Evolutionary conservation across 768 basidiomycete genomes (phyloP).

Genomic region (Clitopilus hobsonii): DNA sequence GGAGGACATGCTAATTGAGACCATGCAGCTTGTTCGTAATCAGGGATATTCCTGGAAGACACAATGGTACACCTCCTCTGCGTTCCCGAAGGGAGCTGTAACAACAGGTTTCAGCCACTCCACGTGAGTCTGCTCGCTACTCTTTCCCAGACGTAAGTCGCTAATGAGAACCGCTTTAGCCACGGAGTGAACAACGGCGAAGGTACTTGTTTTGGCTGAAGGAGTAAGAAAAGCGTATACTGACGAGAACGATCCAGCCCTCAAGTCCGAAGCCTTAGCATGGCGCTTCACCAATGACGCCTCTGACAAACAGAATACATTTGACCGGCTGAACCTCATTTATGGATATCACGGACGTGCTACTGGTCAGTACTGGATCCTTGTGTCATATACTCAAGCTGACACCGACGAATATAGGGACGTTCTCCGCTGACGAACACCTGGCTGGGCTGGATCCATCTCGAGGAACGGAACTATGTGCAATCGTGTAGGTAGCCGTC

Average conservation of each 20-base stretch:
- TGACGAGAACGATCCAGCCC: slow-evolving; percentile 14
- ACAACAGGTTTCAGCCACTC: slow-evolving; percentile 15
- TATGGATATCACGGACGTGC: slow-evolving; percentile 35
- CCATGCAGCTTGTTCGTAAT: slow-evolving; percentile 34
- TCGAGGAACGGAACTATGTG: slow-evolving; percentile 35
- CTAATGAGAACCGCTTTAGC: too few species aligned
- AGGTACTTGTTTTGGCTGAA: slow-evolving; percentile 11
- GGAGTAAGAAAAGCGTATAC: background rate
- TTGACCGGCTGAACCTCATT: slow-evolving; percentile 32
- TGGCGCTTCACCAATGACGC: slow-evolving; percentile 35
- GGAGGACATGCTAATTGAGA: slow-evolving; percentile 30
- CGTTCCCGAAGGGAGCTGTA: slow-evolving; percentile 28
- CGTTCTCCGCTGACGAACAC: slow-evolving; percentile 38
- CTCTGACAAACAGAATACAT: slow-evolving; percentile 32
- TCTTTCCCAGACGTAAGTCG: background rate
- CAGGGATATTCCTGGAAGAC: slow-evolving; percentile 38
- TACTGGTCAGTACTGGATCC: slow-evolving; percentile 17
- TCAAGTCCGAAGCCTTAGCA: slow-evolving; percentile 38
- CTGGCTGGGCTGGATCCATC: slow-evolving; percentile 36
- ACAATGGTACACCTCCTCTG: slow-evolving; percentile 31
- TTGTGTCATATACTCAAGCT: background rate
- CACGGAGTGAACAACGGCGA: slow-evolving; percentile 40
- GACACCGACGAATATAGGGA: slow-evolving; percentile 16
- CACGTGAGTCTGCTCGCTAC: slow-evolving; percentile 20
- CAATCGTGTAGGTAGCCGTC: slow-evolving; percentile 28